These are phyloP conservation scores for Apophysomyces sp. DNA, from an alignment of 371 early-diverging fungal species.

Conservation along the genomic window DNA sequence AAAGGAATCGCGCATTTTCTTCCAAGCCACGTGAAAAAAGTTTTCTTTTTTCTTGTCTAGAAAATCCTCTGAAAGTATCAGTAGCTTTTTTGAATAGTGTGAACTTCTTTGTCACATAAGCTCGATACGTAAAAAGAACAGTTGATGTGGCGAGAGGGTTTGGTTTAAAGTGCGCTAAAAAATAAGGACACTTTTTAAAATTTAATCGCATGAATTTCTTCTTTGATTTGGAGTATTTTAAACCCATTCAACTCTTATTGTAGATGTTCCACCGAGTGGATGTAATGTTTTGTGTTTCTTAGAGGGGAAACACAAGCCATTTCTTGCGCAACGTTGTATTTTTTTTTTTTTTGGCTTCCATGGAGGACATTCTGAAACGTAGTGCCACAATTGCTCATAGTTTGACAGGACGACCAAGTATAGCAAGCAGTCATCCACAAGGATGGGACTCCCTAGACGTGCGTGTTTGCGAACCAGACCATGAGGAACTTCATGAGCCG, in stretches of 20 bases:
- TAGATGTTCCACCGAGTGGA: not conserved
- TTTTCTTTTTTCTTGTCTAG: too few relatives aligned
- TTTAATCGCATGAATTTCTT: not conserved
- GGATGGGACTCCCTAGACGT: not conserved
- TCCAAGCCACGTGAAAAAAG: not conserved
- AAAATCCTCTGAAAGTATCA: not conserved
- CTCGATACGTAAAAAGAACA: too few relatives aligned
- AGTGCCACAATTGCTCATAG: not conserved
- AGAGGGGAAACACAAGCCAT: not conserved
- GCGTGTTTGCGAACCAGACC: not conserved
- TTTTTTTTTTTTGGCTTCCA: not conserved
- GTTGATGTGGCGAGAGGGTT: too few relatives aligned
- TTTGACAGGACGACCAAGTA: not conserved
- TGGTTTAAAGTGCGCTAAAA: too few relatives aligned
- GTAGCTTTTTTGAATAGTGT: too few relatives aligned
- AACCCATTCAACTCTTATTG: not conserved
- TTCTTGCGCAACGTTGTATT: not conserved
- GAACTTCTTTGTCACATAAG: too few relatives aligned
- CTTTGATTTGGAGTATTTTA: not conserved
- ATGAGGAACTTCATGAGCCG: not conserved
- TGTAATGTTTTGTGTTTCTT: not conserved
- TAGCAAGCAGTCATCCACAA: not conserved
- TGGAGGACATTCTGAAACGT: not conserved
- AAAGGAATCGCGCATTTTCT: not conserved
- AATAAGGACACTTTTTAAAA: not conserved